Evolutionary conservation across 768 basidiomycete genomes (phyloP), one percentile per base, ranked within the genome.

Genomic region (Chalciporus sphaerocephalus): DNA sequence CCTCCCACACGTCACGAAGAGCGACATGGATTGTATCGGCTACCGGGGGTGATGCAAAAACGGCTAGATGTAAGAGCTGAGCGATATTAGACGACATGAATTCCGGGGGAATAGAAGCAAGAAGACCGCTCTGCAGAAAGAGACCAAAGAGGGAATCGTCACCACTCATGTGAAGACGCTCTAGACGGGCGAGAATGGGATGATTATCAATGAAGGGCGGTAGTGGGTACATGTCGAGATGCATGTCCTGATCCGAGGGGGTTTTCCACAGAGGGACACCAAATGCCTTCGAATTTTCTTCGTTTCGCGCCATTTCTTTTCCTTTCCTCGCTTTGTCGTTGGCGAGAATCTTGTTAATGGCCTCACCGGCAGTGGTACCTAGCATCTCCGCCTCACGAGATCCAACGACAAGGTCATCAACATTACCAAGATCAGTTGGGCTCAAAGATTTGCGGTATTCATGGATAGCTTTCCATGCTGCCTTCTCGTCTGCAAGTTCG

Each of bases 311-410:
- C 47, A 45, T 64, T 33, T 30, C 46, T 40, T 60, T 66, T 30
- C 53, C 49, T 46, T 59, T 55, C 11, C 61, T 61, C 6, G 45
- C 60, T 38, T 64, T 69, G 47, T 81, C 74, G 13, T 62, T 56
- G 41, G 66, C 58, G 30, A 82, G 58, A 30, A 82, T 73, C 41
- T 66, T 68, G 15, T 58, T 62, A 35, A 81, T 70, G 9, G 66
- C 73, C 49, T 72, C 66, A 12, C 72, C 73, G 3, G 64, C 61
- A 27, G 67, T 50, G 3, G 42, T 13, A 13, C 67, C 65, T 45
- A 66, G 41, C 38, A 66, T 56, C 32, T 54, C 46, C 11, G 58
- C 54, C 20, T 58, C 65, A 11, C 48, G 66, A 38, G 68, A 64
- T 4, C 73, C 75, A 42, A 79, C 5, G 56, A 32, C 72, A 47